Evolutionary conservation across 495 filamentous ascomycete species (phyloP).

Genomic region (Neurospora sp.): DNA sequence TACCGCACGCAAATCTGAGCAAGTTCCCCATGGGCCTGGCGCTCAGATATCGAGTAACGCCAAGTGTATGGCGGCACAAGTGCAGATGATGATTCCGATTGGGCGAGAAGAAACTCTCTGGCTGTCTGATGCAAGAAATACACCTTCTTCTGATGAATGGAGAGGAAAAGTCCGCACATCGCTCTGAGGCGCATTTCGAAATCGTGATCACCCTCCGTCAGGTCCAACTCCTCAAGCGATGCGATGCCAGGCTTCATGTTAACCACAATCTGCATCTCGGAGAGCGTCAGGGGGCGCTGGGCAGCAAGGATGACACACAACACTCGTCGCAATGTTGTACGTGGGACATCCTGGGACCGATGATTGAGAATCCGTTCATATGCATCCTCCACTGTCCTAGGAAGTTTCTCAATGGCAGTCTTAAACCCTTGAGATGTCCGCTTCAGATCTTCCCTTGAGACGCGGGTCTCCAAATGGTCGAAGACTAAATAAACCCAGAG

Average conservation of each 20-base stretch:
- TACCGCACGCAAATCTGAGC: background rate
- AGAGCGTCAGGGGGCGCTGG: too few species aligned
- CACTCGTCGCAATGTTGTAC: too few species aligned
- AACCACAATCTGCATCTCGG: too few species aligned
- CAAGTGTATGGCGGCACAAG: background rate
- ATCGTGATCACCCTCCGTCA: background rate
- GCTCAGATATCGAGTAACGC: background rate
- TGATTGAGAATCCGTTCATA: too few species aligned
- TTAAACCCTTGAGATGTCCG: background rate
- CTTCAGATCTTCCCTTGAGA: too few species aligned
- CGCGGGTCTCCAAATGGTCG: background rate
- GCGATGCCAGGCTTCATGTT: background rate
- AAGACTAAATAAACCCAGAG: background rate
- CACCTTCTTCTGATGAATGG: background rate
- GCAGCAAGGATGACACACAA: too few species aligned
- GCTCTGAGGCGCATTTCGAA: background rate
- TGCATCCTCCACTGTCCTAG: background rate
- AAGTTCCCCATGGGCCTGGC: background rate
- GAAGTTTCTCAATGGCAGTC: rapidly evolving
- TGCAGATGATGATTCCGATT: background rate
- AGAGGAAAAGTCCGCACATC: background rate
- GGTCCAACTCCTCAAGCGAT: background rate
- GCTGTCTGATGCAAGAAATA: background rate
- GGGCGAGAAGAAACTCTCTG: background rate
- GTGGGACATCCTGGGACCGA: too few species aligned